Base-by-base conservation (phyloP, 805 yeast genomes). In the Komagataella phaffii region DNA sequence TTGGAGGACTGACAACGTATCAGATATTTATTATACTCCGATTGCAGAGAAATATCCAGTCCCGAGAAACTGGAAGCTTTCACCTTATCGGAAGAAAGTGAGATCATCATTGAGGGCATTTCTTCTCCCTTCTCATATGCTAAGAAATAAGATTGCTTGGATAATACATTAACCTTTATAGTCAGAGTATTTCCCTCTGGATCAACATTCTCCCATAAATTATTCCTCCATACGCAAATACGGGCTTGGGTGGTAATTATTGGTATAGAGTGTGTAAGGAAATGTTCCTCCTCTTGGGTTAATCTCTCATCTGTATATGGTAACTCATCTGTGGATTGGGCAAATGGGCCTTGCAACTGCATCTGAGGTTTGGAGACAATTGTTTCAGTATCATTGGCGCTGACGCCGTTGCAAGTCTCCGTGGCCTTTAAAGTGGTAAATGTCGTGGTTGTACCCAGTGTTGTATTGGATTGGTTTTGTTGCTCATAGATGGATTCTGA, bases 361-460 rank as follows among this genome's bases (percentile, higher is more conserved):
- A 30, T 30, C 10, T 30, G 40, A 30, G 40, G 40, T 14, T 30
- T 30, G 40, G n/a, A 30, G 2, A 30, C 3, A 7, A 19, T 46
- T 21, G 24, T 17, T n/a, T 46, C 50, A 2, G n/a, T 21, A n/a
- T 49, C 50, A 7, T 14, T 14, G 7, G 17, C 21, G 7, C 7
- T 47, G 10, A 19, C 19, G 14, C 12, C 17, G 17, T 17, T 24
- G 30, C 45, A 12, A 44, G 18, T 21, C 40, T 30, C 40, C 24
- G 23, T 24, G 17, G 52, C 47, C 40, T 40, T 47, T 24, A 50
- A 44, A 7, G 52, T 50, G 23, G 49, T 40, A 6, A 12, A 45
- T 6, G 52, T 46, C n/a, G 36, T 50, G 23, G 49, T 50, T 12
- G 49, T 46, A 19, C 21, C 49, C 30, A 46, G 23, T 8, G 52